phyloP scores from a whole-genome alignment of 2,329 filamentous ascomycete species.

The Arthroderma sp. region DNA sequence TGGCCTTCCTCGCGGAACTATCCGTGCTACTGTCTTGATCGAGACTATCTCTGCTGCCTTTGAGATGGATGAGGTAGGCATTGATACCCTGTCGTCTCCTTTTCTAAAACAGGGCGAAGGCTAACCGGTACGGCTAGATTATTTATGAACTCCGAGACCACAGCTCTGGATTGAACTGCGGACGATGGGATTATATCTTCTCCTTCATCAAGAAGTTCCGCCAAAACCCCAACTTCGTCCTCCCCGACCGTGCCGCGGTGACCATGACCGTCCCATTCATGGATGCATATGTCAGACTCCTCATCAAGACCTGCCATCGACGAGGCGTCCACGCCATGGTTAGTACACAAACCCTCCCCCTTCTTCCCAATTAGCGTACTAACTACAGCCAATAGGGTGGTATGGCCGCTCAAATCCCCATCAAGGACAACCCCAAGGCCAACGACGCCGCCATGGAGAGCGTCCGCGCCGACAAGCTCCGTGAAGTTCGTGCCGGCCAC shows the following conservation, averaged over 20 bases:
- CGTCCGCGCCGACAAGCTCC: constrained; percentile 88
- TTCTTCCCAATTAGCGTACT: not conserved
- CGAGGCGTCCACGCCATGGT: constrained; percentile 96
- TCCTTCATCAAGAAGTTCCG: constrained; percentile 99
- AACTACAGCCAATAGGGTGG: constrained; percentile 42
- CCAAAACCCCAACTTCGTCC: constrained; percentile 80
- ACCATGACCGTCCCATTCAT: constrained; percentile 99
- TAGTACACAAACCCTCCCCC: constrained; percentile 4
- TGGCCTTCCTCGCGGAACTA: constrained; percentile 77
- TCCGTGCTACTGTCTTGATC: constrained; percentile 88
- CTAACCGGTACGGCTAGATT: constrained; percentile 41
- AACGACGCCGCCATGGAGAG: constrained; percentile 92
- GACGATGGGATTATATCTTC: constrained; percentile 99
- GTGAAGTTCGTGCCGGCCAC: constrained; percentile 87
- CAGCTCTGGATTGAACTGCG: constrained; percentile 92
- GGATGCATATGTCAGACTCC: constrained; percentile 89
- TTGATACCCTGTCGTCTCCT: not conserved
- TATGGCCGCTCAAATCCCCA: constrained; percentile 97
- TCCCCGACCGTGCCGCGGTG: constrained; percentile 78
- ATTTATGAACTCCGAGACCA: constrained; percentile 98
- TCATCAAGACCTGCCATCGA: constrained; percentile 96
- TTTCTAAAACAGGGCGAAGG: not conserved
- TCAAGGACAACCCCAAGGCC: constrained; percentile 82
- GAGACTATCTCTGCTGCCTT: constrained; percentile 97
- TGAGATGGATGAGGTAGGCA: constrained; percentile 79